Base-by-base conservation (phyloP, 225 moss, liverwort and hornwort genomes). In the Antitrichia curtipendula region DNA sequence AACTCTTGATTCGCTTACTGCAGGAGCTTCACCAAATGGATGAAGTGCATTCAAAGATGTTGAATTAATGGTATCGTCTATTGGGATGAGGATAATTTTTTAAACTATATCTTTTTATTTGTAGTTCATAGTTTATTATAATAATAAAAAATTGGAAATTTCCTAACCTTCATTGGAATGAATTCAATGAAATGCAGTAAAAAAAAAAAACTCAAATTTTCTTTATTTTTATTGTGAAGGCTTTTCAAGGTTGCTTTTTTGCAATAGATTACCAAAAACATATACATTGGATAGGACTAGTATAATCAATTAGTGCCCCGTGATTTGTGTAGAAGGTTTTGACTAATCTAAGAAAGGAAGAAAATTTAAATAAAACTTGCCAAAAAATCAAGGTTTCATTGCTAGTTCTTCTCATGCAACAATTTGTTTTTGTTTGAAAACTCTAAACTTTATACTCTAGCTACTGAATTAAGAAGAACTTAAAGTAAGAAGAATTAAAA, bases 61-160 rank as follows among this genome's bases (percentile, higher is more conserved):
- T 70, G 13, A 41, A 7, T 70, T 70, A 38, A 22, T 38, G 8
- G 1, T 34, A 21, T 34, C 21, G 29, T 47, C 10, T 74, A 49
- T 49, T 74, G 0, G 0, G 28, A 0, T 0, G 49, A 1, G 6
- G 1, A 6, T 17, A 12, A 1, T 16, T 72, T 43, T 70, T 38
- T 71, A n/a, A 8, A 8, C 2, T 74, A 32, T 49, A 29, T 16
- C 11, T 31, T 32, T 32, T 1, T 73, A 12, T 12, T 34, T 75
- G 13, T 50, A 22, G 31, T 49, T 49, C 0, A 20, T 32, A 12
- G 1, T 74, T 31, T 49, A 31, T 1, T 45, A 2, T 16, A 12
- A 12, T 47, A 10, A 29, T 2, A 29, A 29, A 16, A 7, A 7
- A 7, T 45, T 17, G 4, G 19, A 1, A 1, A 31, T 47, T 47